phyloP scores from a whole-genome alignment of 176 grass and related monocot species.

The Raddia distichophylla region DNA sequence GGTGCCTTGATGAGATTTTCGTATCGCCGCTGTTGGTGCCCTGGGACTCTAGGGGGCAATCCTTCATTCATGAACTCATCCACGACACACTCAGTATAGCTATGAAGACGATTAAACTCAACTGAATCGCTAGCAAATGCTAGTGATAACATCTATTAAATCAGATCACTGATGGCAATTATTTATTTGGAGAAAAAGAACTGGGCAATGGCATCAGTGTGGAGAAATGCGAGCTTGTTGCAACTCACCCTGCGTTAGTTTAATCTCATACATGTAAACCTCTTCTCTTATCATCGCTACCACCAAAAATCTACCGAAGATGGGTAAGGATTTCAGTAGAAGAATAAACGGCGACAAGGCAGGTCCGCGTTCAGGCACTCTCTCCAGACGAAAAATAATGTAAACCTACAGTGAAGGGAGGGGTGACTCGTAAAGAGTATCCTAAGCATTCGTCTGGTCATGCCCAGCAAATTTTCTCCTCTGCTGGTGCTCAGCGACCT shows the following conservation, averaged over 20 bases:
- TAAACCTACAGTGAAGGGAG: constrained; percentile 14
- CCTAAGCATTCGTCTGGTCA: constrained; percentile 50
- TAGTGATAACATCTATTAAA: constrained; percentile 19
- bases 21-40: too few species aligned
- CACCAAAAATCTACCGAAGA: constrained; percentile 29
- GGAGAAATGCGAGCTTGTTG: constrained; percentile 25
- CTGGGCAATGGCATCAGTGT: not conserved
- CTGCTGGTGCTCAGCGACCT: constrained; percentile 93
- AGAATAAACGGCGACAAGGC: constrained; percentile 42
- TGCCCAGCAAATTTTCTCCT: constrained; percentile 69
- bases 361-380: constrained; percentile 12
- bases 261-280: constrained; percentile 18
- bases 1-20: too few species aligned
- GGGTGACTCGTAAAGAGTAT: not conserved
- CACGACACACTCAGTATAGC: not conserved
- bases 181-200: not conserved
- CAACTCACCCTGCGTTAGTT: not conserved
- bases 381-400: not conserved
- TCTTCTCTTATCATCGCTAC: constrained; percentile 8
- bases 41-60: not conserved
- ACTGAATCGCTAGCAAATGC: not conserved
- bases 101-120: not conserved
- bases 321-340: constrained; percentile 37
- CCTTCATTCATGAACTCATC: not conserved
- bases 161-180: not conserved